Percentiles rank a stretch among this genome's conserved stretches.
Conservation (phyloP, 306 rosid genomes). For the Leucaena leucocephala region DNA sequence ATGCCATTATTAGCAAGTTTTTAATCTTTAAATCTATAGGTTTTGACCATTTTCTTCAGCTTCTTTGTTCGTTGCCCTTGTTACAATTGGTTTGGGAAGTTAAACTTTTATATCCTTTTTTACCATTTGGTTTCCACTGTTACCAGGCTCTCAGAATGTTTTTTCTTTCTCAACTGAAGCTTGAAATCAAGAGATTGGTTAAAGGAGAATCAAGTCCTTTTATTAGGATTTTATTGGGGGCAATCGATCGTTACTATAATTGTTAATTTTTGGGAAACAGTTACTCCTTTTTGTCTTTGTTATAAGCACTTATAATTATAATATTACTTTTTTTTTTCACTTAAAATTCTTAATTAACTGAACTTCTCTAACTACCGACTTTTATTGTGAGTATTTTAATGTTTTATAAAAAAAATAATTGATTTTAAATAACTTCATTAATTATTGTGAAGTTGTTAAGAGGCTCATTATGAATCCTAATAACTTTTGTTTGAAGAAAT, state of each 20-base stretch:
- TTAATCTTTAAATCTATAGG: background rate
- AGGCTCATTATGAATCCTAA: no score
- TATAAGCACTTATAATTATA: no score
- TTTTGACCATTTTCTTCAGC: background rate
- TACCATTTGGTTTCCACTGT: background rate
- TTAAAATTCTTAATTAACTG: no score
- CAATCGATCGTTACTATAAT: background rate
- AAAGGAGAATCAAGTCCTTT: background rate
- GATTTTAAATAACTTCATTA: no score
- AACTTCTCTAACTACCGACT: no score
- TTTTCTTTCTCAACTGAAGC: background rate
- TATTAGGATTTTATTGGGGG: background rate
- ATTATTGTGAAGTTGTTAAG: no score
- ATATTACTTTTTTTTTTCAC: no score
- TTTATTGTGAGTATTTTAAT: no score
- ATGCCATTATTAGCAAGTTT: background rate
- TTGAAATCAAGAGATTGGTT: background rate
- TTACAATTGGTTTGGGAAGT: background rate
- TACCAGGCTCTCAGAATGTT: background rate
- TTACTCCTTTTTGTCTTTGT: no score
- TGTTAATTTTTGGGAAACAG: background rate
- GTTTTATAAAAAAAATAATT: no score
- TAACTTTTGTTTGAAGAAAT: no score
- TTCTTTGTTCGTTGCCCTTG: background rate
- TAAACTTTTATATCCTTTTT: background rate